Conservation (phyloP, 345 rosid genomes). For the Sonneratia alba region DNA sequence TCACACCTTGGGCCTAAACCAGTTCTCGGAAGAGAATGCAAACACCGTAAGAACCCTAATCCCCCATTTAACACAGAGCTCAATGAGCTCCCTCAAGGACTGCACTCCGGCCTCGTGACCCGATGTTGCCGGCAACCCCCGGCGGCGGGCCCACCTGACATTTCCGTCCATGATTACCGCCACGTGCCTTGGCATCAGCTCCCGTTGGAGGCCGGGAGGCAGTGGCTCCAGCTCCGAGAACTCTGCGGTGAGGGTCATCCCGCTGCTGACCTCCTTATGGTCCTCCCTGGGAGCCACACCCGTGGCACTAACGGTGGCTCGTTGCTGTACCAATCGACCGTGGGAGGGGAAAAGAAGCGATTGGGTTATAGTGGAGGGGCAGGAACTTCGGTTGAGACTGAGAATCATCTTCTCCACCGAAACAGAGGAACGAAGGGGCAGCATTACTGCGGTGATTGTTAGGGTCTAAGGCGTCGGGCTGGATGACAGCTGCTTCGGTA, state of each 20-base stretch:
- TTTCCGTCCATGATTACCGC: slow-evolving; percentile 86
- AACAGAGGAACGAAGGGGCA: not conserved
- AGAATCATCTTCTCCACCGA: not conserved
- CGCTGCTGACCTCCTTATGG: slow-evolving; percentile 6
- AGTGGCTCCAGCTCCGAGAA: slow-evolving; percentile 9
- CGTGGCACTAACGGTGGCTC: slow-evolving; percentile 1
- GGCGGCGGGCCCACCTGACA: slow-evolving; percentile 58
- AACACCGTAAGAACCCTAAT: slow-evolving; percentile 65
- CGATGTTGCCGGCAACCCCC: slow-evolving; percentile 35
- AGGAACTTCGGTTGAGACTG: not conserved
- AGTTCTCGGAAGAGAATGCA: slow-evolving; percentile 72
- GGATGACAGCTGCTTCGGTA: not conserved
- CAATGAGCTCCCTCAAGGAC: slow-evolving; percentile 45
- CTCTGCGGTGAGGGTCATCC: slow-evolving; percentile 4
- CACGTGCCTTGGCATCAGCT: slow-evolving; percentile 65
- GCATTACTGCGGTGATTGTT: not conserved
- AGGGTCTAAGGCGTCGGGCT: not conserved
- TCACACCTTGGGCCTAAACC: slow-evolving; percentile 54
- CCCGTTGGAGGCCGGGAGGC: slow-evolving; percentile 40
- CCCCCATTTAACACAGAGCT: slow-evolving; percentile 51
- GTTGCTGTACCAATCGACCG: not conserved
- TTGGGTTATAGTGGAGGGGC: not conserved
- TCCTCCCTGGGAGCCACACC: slow-evolving; percentile 13
- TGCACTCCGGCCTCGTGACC: slow-evolving; percentile 66
- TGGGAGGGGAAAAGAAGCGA: not conserved